Evolutionary conservation across 371 early-diverging fungal genomes (phyloP), one percentile per base, ranked within the genome.

Genomic region (Furculomyces boomerangus): DNA sequence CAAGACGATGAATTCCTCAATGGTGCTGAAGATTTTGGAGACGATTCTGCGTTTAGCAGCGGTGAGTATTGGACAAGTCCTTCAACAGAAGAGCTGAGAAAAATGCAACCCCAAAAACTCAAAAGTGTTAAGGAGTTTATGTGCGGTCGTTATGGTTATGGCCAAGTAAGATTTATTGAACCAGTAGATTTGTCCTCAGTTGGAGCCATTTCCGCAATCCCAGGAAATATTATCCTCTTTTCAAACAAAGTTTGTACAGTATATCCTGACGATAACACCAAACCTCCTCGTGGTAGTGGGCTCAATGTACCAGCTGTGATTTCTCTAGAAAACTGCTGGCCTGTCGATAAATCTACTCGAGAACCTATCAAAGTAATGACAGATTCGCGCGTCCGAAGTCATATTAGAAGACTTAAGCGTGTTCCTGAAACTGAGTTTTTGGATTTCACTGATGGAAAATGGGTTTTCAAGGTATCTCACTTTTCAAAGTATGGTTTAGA

Each of bases 251-350:
- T 68, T 31, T 76, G 80, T 63, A 79, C 74, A 0, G 88, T 94
- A 2, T 94, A 93, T 59, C 89, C 90, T 1, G 80, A 83, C 44
- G 81, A 88, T 37, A 62, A 64, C 27, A 63, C 57, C 46, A 91
- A 91, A 66, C 86, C 86, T 27, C 76, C 86, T 2, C 73, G 76
- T 25, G 97, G 97, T 2, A 63, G 74, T 56, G 90, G 89, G 14
- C 67, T 96, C 39, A 96, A 96, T 62, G 87, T 86, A 0, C 82
- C 82, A 3, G 93, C 94, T 0, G 67, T 68, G n/a, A 77, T 93
- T 30, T 72, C 74, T 14, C 73, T 96, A 39, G 74, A 81, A 16
- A 61, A 73, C 7, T 94, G 93, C 66, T 93, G 80, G 79, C 73
- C 89, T 0, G 50, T 73, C 14, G 91, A 90, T 61, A 86, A 81